A percentile compares a stretch with the other conserved stretches of the same genome.
Conservation (phyloP, 169 alveolate genomes). For the Plasmodium vinckei region DNA sequence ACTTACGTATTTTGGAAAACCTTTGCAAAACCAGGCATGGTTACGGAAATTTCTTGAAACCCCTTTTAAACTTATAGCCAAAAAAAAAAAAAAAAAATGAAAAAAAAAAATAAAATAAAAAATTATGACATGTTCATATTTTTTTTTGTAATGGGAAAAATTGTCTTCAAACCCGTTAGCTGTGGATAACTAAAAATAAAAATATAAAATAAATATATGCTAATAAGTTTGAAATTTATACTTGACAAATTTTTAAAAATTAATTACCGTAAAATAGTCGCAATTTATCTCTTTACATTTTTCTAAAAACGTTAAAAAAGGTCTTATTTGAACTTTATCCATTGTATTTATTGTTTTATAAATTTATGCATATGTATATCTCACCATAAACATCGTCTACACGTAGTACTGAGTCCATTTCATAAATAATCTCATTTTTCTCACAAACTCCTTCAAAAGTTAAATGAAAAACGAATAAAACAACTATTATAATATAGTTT, state of each 20-base stretch:
- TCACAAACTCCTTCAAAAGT: slow-evolving; percentile 71
- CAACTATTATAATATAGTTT: background rate
- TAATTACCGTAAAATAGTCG: slow-evolving; percentile 72
- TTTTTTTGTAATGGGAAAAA: background rate
- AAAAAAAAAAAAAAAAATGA: slow-evolving; percentile 7
- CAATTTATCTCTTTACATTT: slow-evolving; percentile 56
- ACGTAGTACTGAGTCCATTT: slow-evolving; percentile 42
- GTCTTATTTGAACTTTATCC: too few species aligned
- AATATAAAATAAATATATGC: slow-evolving; percentile 3
- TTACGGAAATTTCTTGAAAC: slow-evolving; percentile 64
- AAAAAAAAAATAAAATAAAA: background rate
- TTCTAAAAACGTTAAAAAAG: slow-evolving; percentile 25
- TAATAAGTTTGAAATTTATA: background rate
- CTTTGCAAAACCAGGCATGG: slow-evolving; percentile 76
- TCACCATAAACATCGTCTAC: slow-evolving; percentile 71
- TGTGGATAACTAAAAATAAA: slow-evolving; percentile 55
- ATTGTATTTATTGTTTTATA: background rate
- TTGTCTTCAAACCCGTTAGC: slow-evolving; percentile 72
- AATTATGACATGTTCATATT: background rate
- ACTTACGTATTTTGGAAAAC: slow-evolving; percentile 74
- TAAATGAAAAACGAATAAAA: slow-evolving; percentile 11
- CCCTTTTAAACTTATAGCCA: slow-evolving; percentile 47
- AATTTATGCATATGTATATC: background rate
- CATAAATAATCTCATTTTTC: slow-evolving; percentile 44
- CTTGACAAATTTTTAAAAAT: slow-evolving; percentile 2